These are phyloP conservation scores for Neodidymelliopsis sp. DNA, from an alignment of 2,329 filamentous ascomycete genomes.

Conservation along the genomic window DNA sequence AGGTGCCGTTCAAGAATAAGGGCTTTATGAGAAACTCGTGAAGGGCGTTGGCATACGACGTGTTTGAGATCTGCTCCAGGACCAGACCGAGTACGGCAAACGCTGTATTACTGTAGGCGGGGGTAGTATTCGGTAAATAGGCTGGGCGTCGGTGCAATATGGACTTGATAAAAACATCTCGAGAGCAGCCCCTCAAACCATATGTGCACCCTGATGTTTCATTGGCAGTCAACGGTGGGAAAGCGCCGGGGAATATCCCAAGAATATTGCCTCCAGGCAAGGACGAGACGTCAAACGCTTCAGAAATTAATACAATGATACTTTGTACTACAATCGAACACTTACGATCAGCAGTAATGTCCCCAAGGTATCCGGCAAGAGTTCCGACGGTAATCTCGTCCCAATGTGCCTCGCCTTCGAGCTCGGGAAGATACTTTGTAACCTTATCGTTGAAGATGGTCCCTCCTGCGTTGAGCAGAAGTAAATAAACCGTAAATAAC, in stretches of 20 bases:
- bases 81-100: conserved; percentile 56
- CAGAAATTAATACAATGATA: neutral
- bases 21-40: conserved; percentile 54
- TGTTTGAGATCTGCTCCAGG: conserved; percentile 55
- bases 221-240: conserved; percentile 11
- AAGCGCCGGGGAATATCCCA: conserved; percentile 7
- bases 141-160: conserved; percentile 40
- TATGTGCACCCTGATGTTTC: conserved; percentile 14
- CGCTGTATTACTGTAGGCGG: conserved; percentile 60
- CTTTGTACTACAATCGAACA: neutral
- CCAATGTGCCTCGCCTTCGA: conserved; percentile 37
- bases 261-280: conserved; percentile 11
- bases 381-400: conserved; percentile 45
- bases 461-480: conserved; percentile 45
- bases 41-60: conserved; percentile 48
- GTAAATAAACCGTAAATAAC: conserved; percentile 50
- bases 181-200: conserved; percentile 6
- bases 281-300: conserved; percentile 2
- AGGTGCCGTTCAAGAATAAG: conserved; percentile 54
- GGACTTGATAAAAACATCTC: conserved; percentile 9
- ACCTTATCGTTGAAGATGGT: conserved; percentile 48
- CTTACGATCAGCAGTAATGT: conserved; percentile 36
- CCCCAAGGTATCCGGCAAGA: conserved; percentile 44
- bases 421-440: conserved; percentile 35
- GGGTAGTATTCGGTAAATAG: conserved; percentile 55